Percentiles rank a stretch among this genome's conserved stretches.
These are phyloP conservation scores for Suillus variegatus DNA, from an alignment of 768 basidiomycete species.

Conservation along the genomic window DNA sequence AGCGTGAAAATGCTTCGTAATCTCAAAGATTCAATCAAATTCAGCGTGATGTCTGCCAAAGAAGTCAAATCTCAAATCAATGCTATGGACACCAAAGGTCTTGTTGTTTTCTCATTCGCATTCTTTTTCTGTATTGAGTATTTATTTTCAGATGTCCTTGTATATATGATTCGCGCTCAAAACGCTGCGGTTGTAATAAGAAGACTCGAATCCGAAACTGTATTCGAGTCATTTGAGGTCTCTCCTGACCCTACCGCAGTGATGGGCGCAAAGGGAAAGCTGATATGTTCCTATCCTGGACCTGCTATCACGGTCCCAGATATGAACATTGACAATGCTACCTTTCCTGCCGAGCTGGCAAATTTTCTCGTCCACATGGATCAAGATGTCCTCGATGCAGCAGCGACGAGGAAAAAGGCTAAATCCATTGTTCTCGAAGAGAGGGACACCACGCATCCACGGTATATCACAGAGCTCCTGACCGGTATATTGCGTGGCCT, in stretches of 20 bases:
- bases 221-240: conserved; percentile 50
- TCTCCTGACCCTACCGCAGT: conserved; percentile 38
- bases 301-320: conserved; percentile 42
- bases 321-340: conserved; percentile 23
- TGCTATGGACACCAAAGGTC: conserved; percentile 19
- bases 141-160: conserved; percentile 34
- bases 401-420: conserved; percentile 38
- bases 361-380: conserved; percentile 39
- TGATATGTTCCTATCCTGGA: conserved; percentile 47
- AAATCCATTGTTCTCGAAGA: conserved; percentile 21
- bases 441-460: conserved; percentile 41
- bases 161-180: conserved; percentile 43
- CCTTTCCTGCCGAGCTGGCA: conserved; percentile 37
- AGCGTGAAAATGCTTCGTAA: conserved; percentile 34
- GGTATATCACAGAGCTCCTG: conserved; percentile 51
- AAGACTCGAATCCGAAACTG: conserved; percentile 24
- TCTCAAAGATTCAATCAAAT: conserved; percentile 12
- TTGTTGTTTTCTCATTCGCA: background rate
- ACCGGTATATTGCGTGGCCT: conserved; percentile 46
- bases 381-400: conserved; percentile 30
- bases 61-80: conserved; percentile 20
- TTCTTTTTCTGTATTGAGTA: background rate
- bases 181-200: conserved; percentile 50
- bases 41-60: conserved; percentile 11
- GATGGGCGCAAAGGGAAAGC: conserved; percentile 41